These are phyloP conservation scores for Piloderma croceum DNA, from an alignment of 768 basidiomycete genomes.

Conservation along the genomic window DNA sequence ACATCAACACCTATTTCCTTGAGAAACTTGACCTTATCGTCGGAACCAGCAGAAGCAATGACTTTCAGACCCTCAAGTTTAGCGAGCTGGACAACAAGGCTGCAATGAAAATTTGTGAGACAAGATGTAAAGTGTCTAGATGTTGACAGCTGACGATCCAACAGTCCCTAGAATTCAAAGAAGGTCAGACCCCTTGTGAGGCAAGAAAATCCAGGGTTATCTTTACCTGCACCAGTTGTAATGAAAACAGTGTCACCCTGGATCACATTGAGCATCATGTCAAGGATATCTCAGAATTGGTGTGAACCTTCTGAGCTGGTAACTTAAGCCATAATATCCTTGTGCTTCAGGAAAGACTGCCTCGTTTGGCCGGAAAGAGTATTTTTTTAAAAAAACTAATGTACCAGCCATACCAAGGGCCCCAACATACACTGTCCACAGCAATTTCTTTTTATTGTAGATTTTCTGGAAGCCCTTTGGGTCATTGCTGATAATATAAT, in stretches of 20 bases:
- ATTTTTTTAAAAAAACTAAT: too few species aligned
- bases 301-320: too few species aligned
- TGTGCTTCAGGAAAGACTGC: too few species aligned
- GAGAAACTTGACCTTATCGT: conserved; percentile 66
- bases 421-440: conserved; percentile 46
- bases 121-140: background rate
- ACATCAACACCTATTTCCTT: conserved; percentile 61
- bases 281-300: too few species aligned
- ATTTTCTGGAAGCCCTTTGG: conserved; percentile 21
- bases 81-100: conserved; percentile 46
- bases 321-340: too few species aligned
- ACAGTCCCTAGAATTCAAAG: conserved; percentile 40
- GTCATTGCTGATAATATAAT: conserved; percentile 32
- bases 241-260: conserved; percentile 40
- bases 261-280: too few species aligned
- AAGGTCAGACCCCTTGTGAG: too few species aligned
- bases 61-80: conserved; percentile 55
- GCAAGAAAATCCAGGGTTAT: background rate
- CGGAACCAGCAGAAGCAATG: conserved; percentile 64
- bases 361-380: too few species aligned
- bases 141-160: conserved; percentile 30
- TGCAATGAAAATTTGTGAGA: conserved; percentile 13
- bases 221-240: conserved; percentile 35
- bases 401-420: conserved; percentile 40
- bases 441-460: conserved; percentile 38